Evolutionary conservation across 371 early-diverging fungal species (phyloP).

Genomic region (Mortierella sp.): DNA sequence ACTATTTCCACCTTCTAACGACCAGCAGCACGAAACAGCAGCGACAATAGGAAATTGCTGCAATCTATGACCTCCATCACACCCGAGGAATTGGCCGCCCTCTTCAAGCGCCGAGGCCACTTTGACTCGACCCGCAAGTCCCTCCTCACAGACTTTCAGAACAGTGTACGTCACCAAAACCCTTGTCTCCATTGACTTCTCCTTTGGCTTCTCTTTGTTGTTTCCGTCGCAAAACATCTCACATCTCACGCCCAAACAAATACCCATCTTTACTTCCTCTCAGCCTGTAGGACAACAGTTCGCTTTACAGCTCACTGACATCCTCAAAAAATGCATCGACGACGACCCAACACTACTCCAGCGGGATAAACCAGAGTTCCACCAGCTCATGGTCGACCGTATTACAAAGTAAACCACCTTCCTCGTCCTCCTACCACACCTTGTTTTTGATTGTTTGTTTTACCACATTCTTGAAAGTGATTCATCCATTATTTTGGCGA

Average conservation of each 20-base stretch:
- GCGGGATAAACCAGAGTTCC: slow-evolving; percentile 53
- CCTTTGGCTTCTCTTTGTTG: neutral
- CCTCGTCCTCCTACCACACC: neutral
- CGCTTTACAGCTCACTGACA: slow-evolving; percentile 40
- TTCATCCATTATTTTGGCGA: neutral
- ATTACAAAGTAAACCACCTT: slow-evolving; percentile 44
- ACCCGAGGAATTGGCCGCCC: slow-evolving; percentile 52
- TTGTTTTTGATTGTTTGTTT: neutral
- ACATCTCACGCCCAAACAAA: neutral
- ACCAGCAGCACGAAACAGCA: neutral
- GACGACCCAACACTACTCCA: slow-evolving; percentile 49
- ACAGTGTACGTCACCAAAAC: slow-evolving; percentile 34
- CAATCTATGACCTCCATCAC: slow-evolving; percentile 31
- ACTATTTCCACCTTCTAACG: neutral
- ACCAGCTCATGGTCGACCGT: slow-evolving; percentile 53
- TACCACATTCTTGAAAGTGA: neutral
- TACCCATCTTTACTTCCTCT: neutral
- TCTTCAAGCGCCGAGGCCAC: slow-evolving; percentile 55
- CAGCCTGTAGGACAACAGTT: slow-evolving; percentile 51
- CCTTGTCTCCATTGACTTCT: neutral
- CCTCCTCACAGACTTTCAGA: slow-evolving; percentile 53
- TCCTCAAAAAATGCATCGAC: slow-evolving; percentile 44
- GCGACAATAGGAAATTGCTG: neutral
- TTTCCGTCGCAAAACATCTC: neutral
- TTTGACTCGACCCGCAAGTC: slow-evolving; percentile 55